Evolutionary conservation across 129 eudicot genomes (phyloP), one percentile per base, ranked within the genome.

Genomic region (Saussurea involucrata): DNA sequence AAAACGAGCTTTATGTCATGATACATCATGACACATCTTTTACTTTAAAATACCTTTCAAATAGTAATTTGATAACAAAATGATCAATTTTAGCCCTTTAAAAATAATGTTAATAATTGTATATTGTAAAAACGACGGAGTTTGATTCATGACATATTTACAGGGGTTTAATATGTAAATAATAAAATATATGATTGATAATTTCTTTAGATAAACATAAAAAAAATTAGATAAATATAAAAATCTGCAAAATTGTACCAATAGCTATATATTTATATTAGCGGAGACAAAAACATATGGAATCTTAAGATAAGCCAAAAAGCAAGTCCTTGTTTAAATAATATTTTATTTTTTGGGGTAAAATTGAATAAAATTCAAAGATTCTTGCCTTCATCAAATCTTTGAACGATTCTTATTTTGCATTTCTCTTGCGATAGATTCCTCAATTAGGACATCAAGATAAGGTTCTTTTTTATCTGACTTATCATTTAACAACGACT

Each of bases 351-450:
- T 34, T 6, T 66, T 32, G 40, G 13, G 68, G 37, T 64, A 58
- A 76, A 69, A 77, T 78, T 82, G 66, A 76, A 72, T 74, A 20
- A 20, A 72, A 61, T 76, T 78, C 76, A 71, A 84, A 87, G 91
- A 87, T 84, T 87, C 88, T 82, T 49, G 58, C 68, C 33, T 69
- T 78, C 77, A 75, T 74, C 87, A 77, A 79, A 83, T 76, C 87
- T 82, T 80, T 86, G 83, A 77, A 80, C 85, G 63, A 70, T 80
- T 74, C 68, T 78, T 66, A 74, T 9, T 37, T 68, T n/a, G 29
- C 46, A 63, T 6, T 46, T 66, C 44, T 61, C 15, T 74, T 68
- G 73, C 78, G 58, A 80, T 29, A 63, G 86, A 87, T 86, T 86
- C 88, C 77, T 42, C 75, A 75, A 84, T 65, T 69, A 69, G 73